Conservation (phyloP, 495 filamentous ascomycete genomes). For the Aspergillus taichungensis region DNA sequence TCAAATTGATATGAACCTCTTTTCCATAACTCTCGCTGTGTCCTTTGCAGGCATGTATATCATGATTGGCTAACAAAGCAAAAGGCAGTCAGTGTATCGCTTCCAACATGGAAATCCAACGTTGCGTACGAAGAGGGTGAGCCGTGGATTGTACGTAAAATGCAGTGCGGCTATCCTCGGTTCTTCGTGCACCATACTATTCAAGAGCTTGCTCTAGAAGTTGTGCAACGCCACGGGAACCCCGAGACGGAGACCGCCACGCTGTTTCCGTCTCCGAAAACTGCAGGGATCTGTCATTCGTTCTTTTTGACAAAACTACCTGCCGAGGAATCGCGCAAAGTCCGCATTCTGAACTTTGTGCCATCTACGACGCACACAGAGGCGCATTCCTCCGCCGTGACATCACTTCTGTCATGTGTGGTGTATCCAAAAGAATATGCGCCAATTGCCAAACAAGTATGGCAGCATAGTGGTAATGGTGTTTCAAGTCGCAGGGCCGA, state of each 20-base stretch:
- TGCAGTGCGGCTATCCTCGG: conserved; percentile 88
- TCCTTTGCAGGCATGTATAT: not conserved
- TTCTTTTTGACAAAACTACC: conserved; percentile 59
- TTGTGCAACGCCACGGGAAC: conserved; percentile 55
- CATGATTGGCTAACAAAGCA: conserved; percentile 5
- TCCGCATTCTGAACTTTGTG: conserved; percentile 62
- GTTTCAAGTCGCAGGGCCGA: conserved; percentile 87
- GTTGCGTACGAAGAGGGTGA: conserved; percentile 90
- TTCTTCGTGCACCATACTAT: conserved; percentile 91
- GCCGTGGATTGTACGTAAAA: conserved; percentile 70
- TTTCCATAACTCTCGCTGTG: not conserved
- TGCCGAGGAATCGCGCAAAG: conserved; percentile 32
- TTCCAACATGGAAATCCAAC: conserved; percentile 88
- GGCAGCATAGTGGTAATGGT: conserved; percentile 96
- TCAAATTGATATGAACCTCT: not conserved
- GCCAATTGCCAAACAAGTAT: conserved; percentile 74
- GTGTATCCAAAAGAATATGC: conserved; percentile 59
- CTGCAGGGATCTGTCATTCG: conserved; percentile 56
- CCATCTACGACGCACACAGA: conserved; percentile 33
- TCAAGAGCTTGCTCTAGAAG: conserved; percentile 57
- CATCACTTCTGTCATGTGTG: conserved; percentile 59
- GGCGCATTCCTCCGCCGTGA: conserved; percentile 20
- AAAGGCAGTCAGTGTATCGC: conserved; percentile 90
- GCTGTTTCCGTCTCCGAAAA: conserved; percentile 64
- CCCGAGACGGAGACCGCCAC: conserved; percentile 57